Evolutionary conservation across 169 alveolate species (phyloP).

Genomic region (Eimeria falciformis): DNA sequence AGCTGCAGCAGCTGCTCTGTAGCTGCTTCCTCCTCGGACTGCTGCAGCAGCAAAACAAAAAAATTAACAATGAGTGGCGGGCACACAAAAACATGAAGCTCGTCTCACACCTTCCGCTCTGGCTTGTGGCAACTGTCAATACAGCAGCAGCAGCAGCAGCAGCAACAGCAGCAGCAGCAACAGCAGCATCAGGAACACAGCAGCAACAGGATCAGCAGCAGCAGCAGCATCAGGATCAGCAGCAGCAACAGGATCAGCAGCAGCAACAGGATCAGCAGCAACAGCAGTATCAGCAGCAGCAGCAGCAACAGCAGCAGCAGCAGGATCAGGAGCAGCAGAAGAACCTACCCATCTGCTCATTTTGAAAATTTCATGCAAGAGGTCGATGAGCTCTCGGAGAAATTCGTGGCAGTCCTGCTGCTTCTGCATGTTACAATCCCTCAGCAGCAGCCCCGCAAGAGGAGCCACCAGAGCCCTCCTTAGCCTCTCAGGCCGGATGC

Average conservation of each 20-base stretch:
- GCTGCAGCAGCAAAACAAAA: constrained; percentile 36
- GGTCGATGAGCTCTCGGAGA: constrained; percentile 48
- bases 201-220: too few species aligned
- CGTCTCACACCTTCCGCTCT: background rate
- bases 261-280: too few species aligned
- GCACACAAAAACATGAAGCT: background rate
- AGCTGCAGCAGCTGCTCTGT: constrained; percentile 66
- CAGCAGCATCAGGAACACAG: background rate
- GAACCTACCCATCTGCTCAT: constrained; percentile 50
- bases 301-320: too few species aligned
- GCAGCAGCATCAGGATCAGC: too few species aligned
- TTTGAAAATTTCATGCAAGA: constrained; percentile 49
- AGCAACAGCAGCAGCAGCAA: background rate
- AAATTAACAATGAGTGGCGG: background rate
- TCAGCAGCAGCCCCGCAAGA: constrained; percentile 51
- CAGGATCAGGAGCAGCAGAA: too few species aligned
- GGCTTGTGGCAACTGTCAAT: background rate
- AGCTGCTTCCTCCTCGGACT: constrained; percentile 64
- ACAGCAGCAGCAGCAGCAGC: background rate
- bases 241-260: too few species aligned
- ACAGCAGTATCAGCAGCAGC: too few species aligned
- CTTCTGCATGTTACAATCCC: constrained; percentile 65
- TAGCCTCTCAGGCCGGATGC: constrained; percentile 55
- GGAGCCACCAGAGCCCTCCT: constrained; percentile 70
- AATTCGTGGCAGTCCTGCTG: constrained; percentile 70